Conservation (phyloP, 768 basidiomycete species). For the Suillus plorans region DNA sequence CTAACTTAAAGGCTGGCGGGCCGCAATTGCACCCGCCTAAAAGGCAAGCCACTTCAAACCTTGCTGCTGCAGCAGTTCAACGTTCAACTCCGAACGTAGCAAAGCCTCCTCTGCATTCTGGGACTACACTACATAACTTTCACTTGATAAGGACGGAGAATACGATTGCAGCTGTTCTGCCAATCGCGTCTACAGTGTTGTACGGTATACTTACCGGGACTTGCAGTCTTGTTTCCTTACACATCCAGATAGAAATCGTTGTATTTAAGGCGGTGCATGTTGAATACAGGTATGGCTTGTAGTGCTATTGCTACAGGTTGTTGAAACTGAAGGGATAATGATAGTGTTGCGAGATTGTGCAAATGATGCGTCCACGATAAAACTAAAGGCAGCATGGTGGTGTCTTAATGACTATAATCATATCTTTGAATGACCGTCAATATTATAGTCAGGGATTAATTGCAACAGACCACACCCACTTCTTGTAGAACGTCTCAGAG, state of each 20-base stretch:
- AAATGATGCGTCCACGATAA: neutral
- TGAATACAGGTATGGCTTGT: conserved; percentile 7
- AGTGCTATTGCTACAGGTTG: conserved; percentile 11
- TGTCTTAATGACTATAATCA: conserved; percentile 41
- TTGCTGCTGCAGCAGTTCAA: neutral
- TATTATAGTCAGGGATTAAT: neutral
- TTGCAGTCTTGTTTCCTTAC: neutral
- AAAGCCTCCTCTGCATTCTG: neutral
- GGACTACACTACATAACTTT: neutral
- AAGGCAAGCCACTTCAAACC: neutral
- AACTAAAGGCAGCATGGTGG: neutral
- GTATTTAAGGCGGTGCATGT: neutral
- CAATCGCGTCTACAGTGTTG: neutral
- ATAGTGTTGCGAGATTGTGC: conserved; percentile 10
- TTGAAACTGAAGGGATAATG: conserved; percentile 14
- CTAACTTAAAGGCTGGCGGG: neutral
- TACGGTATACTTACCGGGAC: neutral
- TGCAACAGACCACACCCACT: conserved; percentile 45
- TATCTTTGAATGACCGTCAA: conserved; percentile 37
- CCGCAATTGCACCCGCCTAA: neutral
- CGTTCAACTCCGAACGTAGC: neutral
- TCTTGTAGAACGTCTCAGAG: conserved; percentile 83
- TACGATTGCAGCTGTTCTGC: neutral
- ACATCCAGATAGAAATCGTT: neutral
- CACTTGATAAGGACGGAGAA: neutral